phyloP scores from a whole-genome alignment of 768 basidiomycete genomes.

The Leccinum uliginosum region DNA sequence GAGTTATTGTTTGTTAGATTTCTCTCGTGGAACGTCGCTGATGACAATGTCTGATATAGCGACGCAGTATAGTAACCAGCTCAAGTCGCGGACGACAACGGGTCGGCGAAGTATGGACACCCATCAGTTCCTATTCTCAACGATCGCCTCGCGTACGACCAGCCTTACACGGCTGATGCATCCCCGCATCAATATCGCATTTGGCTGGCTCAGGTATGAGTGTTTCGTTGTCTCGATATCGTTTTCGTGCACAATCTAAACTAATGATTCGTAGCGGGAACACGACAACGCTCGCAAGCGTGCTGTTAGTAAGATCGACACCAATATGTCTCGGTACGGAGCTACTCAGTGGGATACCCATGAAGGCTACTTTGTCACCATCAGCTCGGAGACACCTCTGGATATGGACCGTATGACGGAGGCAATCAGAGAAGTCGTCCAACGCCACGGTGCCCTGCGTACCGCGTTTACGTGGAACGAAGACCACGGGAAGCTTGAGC shows the following conservation, averaged over 20 bases:
- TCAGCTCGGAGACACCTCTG: conserved; percentile 21
- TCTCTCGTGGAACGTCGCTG: no score
- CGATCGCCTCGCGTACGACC: conserved; percentile 29
- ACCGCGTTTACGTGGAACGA: conserved; percentile 29
- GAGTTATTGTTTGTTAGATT: background rate
- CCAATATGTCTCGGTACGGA: conserved; percentile 30
- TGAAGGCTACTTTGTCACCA: conserved; percentile 21
- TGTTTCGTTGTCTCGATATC: no score
- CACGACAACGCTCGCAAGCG: conserved; percentile 28
- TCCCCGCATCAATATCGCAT: conserved; percentile 27
- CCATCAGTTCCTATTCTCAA: conserved; percentile 28
- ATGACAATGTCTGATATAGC: conserved; percentile 7
- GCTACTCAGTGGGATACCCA: conserved; percentile 32
- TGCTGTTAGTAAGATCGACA: conserved; percentile 25
- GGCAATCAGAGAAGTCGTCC: conserved; percentile 25
- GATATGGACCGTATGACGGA: conserved; percentile 26
- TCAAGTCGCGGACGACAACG: conserved; percentile 23
- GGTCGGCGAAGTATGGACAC: conserved; percentile 26
- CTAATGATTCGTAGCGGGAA: conserved; percentile 14
- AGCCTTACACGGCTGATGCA: conserved; percentile 28
- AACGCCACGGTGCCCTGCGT: conserved; percentile 27
- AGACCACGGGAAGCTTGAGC: conserved; percentile 25
- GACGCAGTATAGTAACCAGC: conserved; percentile 28
- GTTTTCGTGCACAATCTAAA: no score
- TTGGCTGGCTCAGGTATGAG: conserved; percentile 29